phyloP scores from a whole-genome alignment of 305 asterid species.

The Fraxinus platypoda region DNA sequence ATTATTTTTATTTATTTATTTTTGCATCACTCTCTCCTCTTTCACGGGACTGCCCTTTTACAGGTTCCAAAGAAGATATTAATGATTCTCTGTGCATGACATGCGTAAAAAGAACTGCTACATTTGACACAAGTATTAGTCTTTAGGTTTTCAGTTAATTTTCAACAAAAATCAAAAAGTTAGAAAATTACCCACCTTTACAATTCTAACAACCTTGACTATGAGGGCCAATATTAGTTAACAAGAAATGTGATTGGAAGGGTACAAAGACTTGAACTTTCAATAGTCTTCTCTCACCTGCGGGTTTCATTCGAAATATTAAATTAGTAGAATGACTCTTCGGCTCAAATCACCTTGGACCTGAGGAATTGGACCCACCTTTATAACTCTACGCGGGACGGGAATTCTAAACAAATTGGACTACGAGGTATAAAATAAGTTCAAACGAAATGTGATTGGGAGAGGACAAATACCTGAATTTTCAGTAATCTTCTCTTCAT shows the following conservation, averaged over 20 bases:
- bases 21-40: neutral
- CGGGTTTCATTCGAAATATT: too few species aligned
- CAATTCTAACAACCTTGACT: neutral
- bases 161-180: too few species aligned
- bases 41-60: neutral
- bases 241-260: neutral
- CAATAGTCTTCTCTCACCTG: neutral
- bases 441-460: neutral
- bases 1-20: too few species aligned
- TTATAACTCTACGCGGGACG: too few species aligned
- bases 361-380: too few species aligned
- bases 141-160: too few species aligned
- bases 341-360: too few species aligned
- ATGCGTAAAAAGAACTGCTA: neutral
- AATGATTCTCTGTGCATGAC: conserved; percentile 20
- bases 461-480: neutral
- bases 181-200: neutral
- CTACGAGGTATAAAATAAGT: too few species aligned
- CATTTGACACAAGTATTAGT: neutral
- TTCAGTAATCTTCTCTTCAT: neutral
- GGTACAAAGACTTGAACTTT: neutral
- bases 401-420: too few species aligned
- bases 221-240: neutral
- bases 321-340: too few species aligned
- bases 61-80: neutral